Percentiles rank a stretch among this genome's conserved stretches.
Conservation (phyloP, 257 asterid genomes). For the Solanum lycopersicoides region DNA sequence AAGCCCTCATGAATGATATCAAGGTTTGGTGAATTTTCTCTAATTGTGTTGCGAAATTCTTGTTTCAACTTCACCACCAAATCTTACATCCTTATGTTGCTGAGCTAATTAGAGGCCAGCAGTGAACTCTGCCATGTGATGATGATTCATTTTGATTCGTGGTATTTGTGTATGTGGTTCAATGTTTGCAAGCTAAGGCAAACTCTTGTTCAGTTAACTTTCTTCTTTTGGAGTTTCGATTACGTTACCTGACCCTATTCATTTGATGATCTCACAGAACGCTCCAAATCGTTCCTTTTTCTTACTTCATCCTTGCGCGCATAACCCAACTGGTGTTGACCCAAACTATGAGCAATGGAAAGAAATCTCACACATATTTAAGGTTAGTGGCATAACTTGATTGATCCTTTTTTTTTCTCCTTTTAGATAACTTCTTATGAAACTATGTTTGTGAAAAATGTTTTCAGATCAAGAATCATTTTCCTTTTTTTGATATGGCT, state of each 20-base stretch:
- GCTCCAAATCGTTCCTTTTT: not conserved
- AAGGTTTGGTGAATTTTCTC: not conserved
- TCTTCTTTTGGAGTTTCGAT: not conserved
- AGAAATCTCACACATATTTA: not conserved
- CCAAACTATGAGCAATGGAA: not conserved
- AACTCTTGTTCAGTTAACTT: not conserved
- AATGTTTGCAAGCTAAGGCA: not conserved
- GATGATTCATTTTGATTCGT: not conserved
- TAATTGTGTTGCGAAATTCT: not conserved
- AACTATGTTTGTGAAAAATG: not conserved
- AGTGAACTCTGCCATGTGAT: not conserved
- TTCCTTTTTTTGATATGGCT: conserved; percentile 2
- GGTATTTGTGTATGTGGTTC: not conserved
- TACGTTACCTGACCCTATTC: not conserved
- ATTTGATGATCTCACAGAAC: not conserved
- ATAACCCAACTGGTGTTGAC: not conserved
- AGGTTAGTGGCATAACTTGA: not conserved
- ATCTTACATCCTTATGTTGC: not conserved
- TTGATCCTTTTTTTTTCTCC: not conserved
- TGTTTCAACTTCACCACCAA: not conserved
- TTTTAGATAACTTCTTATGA: not conserved
- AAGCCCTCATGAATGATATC: not conserved
- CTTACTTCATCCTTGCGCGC: not conserved
- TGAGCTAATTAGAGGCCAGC: not conserved
- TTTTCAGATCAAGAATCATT: not conserved